Evolutionary conservation across 495 filamentous ascomycete genomes (phyloP), one percentile per base, ranked within the genome.

Genomic region (Aspergillus ostianus): DNA sequence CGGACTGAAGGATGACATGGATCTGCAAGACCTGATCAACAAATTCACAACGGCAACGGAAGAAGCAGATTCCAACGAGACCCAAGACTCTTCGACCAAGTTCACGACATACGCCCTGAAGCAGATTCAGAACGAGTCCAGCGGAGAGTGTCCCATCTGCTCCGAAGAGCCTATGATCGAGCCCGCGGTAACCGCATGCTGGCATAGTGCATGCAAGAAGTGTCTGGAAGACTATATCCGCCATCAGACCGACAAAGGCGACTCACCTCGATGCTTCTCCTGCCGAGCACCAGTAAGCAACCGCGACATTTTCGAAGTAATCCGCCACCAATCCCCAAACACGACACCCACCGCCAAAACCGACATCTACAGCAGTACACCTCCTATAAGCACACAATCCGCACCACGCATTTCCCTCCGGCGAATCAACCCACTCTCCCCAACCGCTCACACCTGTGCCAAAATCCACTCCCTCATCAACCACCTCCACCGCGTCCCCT

Each of bases 191-290:
- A 96, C 94, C 0, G 90, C 91, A 0, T 98, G 94, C 74, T 98
- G 93, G 90, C 94, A 98, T 72, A 91, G 89, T 21, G 93, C 94
- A 3, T 98, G 94, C 80, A 96, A 94, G 73, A 86, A 90, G 49
- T 98, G 94, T 65, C 80, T 96, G 23, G 73, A 90, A 4, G 86
- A 92, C 64, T 96, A 92, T 67, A 92, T 98, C 60, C 85, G 85
- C 61, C 91, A 96, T 70, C 90, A 96, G 64, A 88, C 82, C 32
- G 85, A 90, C 62, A 90, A 87, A 64, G 85, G 87, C 29, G 81
- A 89, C 57, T 58, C 88, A 0, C 87, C 94, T 10, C 80, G 85
- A 30, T 98, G 94, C 67, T 96, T 96, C 73, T 90, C 88, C 46
- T 98, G 94, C 66, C 89, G 94, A 20, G 90, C 87, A 56, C 80